Base-by-base conservation (phyloP, 176 grass and related monocot species). In the Carex pumila region DNA sequence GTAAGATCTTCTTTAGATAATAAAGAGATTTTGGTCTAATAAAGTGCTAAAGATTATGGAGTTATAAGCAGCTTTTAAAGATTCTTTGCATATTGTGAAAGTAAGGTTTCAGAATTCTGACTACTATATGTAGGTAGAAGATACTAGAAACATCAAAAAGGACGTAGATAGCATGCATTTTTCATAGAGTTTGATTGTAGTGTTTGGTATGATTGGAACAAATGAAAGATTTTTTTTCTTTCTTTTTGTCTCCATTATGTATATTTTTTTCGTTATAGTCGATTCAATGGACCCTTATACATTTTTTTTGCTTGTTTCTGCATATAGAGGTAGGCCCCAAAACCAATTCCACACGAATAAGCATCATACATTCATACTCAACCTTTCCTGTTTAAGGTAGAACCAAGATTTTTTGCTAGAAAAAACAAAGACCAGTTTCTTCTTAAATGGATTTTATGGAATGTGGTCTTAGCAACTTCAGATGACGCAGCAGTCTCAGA, bases 1-100 rank as follows among this genome's bases (percentile, higher is more conserved):
- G 55, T 85, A 68, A 85, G 84, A 79, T 85, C 84, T 85, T 85
- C 52, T 85, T 85, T 77, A 73, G 62, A 34, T 87, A 66, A 53
- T 81, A 87, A 94, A 91, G 90, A 90, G 90, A 92, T 92, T 92
- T 92, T 84, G 82, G 81, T 90, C 90, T 92, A 78, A 85, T 89
- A 94, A 92, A 90, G 69, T 86, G 72, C 17, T 19, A 54, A 65
- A 37, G 86, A 83, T 67, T 83, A 53, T 83, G 31, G 66, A 87
- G 13, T 76, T 73, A 52, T 73, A 60, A 65, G 84, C 88, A 79
- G 64, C 79, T 85, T 92, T 85, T 83, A 50, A 65, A 83, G 80
- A 83, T 87, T 84, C 88, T 90, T 94, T 92, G 88, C 90, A 82
- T 88, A 81, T 80, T 67, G 18, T 79, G 12, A 81, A 72, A 88